phyloP scores from a whole-genome alignment of 768 basidiomycete species.

The Trametes maxima region DNA sequence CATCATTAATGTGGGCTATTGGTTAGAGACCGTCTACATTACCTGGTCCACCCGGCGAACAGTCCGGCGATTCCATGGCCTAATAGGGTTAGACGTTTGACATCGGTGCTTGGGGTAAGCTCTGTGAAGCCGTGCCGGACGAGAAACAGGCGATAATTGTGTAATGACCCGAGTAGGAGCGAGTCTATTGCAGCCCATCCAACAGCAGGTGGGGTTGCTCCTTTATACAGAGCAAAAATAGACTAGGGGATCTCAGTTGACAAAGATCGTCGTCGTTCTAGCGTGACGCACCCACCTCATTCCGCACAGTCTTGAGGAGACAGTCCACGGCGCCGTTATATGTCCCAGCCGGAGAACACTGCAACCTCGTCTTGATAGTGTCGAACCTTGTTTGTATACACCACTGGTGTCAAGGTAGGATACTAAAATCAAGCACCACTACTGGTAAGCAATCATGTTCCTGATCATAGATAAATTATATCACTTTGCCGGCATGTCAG shows the following conservation, averaged over 20 bases:
- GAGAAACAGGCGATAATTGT: constrained; percentile 70
- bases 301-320: constrained; percentile 54
- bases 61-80: constrained; percentile 71
- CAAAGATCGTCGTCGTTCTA: neutral
- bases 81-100: constrained; percentile 56
- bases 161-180: constrained; percentile 66
- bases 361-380: constrained; percentile 72
- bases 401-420: neutral
- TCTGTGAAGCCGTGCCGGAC: constrained; percentile 57
- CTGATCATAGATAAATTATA: neutral
- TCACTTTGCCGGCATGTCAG: neutral
- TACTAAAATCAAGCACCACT: no score
- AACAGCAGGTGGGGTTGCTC: constrained; percentile 70
- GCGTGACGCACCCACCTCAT: constrained; percentile 47
- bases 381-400: constrained; percentile 51
- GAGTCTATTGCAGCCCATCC: constrained; percentile 78
- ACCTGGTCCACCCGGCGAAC: constrained; percentile 73
- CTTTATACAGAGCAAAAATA: constrained; percentile 69
- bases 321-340: constrained; percentile 66
- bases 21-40: neutral
- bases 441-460: no score
- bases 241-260: constrained; percentile 42
- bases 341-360: constrained; percentile 66
- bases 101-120: constrained; percentile 43
- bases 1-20: neutral